A percentile compares a stretch with the other conserved stretches of the same genome.
Evolutionary conservation across 1,139 yeast species (phyloP).

Genomic region (Eremothecium sinecaudum): DNA sequence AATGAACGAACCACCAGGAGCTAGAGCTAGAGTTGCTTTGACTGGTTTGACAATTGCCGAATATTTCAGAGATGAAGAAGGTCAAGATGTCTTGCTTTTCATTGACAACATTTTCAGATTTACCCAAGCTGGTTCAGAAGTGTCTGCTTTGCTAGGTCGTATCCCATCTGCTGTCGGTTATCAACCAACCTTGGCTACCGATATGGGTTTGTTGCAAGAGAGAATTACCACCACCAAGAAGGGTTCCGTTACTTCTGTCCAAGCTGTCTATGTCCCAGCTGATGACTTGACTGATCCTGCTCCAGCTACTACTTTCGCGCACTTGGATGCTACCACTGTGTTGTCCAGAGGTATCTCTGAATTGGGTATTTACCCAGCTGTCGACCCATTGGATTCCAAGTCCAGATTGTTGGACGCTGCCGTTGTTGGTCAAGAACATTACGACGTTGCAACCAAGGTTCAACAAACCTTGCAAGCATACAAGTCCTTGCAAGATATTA

Average conservation of each 20-base stretch:
- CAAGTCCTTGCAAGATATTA: constrained; percentile 99
- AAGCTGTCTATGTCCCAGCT: constrained; percentile 99
- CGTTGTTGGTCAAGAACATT: constrained; percentile 98
- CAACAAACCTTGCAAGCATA: constrained; percentile 99
- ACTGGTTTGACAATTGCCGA: constrained; percentile 99
- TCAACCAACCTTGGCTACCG: constrained; percentile 99
- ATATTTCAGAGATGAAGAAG: constrained; percentile 99
- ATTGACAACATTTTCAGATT: constrained; percentile 99
- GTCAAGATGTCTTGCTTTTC: constrained; percentile 99
- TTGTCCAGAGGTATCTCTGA: constrained; percentile 99
- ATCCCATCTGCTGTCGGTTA: constrained; percentile 99
- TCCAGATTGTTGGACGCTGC: constrained; percentile 96
- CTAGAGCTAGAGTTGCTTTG: constrained; percentile 99
- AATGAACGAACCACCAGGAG: constrained; percentile 99
- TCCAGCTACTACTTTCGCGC: constrained; percentile 99
- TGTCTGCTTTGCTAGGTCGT: constrained; percentile 99
- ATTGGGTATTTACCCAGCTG: constrained; percentile 99
- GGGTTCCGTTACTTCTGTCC: constrained; percentile 99
- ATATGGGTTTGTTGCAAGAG: constrained; percentile 99
- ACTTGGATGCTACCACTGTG: constrained; percentile 99
- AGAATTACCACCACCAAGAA: constrained; percentile 99
- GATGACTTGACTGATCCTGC: constrained; percentile 99
- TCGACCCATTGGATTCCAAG: constrained; percentile 99
- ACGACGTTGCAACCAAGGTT: constrained; percentile 85
- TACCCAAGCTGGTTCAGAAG: constrained; percentile 99